phyloP scores from a whole-genome alignment of 2,329 filamentous ascomycete genomes.

The Ophiostoma novo-ulmi region DNA sequence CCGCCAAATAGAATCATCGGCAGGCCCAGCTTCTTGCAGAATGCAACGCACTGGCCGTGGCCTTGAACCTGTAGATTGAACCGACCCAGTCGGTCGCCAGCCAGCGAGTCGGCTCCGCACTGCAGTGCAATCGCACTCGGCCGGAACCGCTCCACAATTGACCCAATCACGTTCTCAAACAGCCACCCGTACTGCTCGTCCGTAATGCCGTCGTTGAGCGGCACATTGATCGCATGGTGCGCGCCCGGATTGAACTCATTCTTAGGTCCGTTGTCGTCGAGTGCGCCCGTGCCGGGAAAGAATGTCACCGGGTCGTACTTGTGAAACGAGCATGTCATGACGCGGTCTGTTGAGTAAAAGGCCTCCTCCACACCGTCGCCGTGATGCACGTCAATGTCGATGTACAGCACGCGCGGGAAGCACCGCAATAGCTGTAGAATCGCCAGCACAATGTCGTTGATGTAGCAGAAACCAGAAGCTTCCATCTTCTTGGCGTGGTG shows the following conservation, averaged over 20 bases:
- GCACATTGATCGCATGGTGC: constrained; percentile 86
- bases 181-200: constrained; percentile 83
- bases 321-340: constrained; percentile 91
- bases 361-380: constrained; percentile 82
- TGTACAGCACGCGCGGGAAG: constrained; percentile 82
- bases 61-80: constrained; percentile 97
- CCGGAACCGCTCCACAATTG: constrained; percentile 75
- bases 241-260: constrained; percentile 81
- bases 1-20: constrained; percentile 89
- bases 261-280: constrained; percentile 77
- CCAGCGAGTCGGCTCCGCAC: constrained; percentile 90
- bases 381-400: constrained; percentile 86
- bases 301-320: constrained; percentile 83
- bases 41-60: constrained; percentile 85
- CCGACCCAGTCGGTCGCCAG: constrained; percentile 84
- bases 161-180: constrained; percentile 74
- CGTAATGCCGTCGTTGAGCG: constrained; percentile 83
- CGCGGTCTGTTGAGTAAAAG: constrained; percentile 76
- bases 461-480: constrained; percentile 95
- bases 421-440: constrained; percentile 81
- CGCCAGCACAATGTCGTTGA: constrained; percentile 95
- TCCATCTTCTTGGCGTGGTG: constrained; percentile 95
- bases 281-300: constrained; percentile 85
- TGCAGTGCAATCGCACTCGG: constrained; percentile 89
- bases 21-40: constrained; percentile 72